Conservation (phyloP, 306 rosid genomes). For the Malus fusca region DNA sequence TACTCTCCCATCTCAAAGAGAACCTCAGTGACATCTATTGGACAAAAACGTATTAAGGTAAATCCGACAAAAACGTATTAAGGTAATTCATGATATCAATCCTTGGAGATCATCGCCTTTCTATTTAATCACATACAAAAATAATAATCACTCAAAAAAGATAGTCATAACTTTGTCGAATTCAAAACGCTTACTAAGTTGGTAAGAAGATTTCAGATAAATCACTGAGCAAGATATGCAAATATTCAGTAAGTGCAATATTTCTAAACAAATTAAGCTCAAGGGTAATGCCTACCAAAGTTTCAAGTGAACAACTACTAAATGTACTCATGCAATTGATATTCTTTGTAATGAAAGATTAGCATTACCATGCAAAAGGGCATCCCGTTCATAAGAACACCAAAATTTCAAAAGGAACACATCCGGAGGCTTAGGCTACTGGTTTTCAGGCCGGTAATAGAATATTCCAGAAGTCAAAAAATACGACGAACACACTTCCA, state of each 20-base stretch:
- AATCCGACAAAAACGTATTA: not conserved
- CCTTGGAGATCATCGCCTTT: not conserved
- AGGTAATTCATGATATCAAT: not conserved
- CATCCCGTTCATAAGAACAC: conserved; percentile 44
- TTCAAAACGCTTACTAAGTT: not conserved
- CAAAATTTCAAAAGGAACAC: conserved; percentile 53
- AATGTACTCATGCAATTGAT: not conserved
- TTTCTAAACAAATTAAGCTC: not conserved
- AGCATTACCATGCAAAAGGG: conserved; percentile 41
- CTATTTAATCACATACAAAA: not conserved
- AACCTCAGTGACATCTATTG: conserved; percentile 44
- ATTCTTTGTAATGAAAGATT: not conserved
- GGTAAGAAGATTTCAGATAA: not conserved
- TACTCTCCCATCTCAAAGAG: conserved; percentile 48
- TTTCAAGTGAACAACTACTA: not conserved
- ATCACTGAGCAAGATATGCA: not conserved
- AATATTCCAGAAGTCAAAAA: conserved; percentile 37
- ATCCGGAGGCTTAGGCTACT: conserved; percentile 30
- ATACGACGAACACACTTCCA: conserved; percentile 50
- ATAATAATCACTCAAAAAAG: not conserved
- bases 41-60: not conserved
- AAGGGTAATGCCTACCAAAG: not conserved
- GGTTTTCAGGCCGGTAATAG: conserved; percentile 30
- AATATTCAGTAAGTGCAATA: not conserved
- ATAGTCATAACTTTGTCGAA: not conserved